These are phyloP conservation scores for Nothophytophthora sp. DNA, from an alignment of 352 stramenopile genomes.

Conservation along the genomic window DNA sequence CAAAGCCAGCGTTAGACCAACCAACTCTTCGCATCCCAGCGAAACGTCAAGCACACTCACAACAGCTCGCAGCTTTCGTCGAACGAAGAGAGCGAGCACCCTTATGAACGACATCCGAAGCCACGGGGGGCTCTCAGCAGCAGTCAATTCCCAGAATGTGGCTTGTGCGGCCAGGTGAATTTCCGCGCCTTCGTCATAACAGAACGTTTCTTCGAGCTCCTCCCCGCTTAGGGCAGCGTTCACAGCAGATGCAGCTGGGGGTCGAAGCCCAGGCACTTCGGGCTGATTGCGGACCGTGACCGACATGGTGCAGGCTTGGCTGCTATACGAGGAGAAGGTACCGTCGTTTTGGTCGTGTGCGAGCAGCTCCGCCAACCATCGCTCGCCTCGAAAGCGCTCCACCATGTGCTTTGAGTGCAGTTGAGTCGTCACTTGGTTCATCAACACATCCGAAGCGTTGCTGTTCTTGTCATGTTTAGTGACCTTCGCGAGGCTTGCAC, in stretches of 20 bases:
- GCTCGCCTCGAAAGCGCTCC: constrained; percentile 45
- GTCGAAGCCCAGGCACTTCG: constrained; percentile 16
- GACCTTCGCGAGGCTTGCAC: constrained; percentile 28
- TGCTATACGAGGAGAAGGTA: constrained; percentile 25
- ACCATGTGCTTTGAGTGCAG: constrained; percentile 27
- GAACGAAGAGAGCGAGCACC: constrained; percentile 39
- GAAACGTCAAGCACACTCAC: constrained; percentile 14
- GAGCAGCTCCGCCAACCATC: constrained; percentile 56
- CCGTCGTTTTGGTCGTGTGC: constrained; percentile 26
- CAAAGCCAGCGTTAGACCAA: too few species aligned
- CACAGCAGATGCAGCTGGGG: constrained; percentile 3
- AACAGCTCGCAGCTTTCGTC: constrained; percentile 29
- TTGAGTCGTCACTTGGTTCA: constrained; percentile 30
- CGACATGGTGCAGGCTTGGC: constrained; percentile 12
- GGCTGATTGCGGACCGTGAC: constrained; percentile 14
- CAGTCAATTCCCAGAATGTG: constrained; percentile 43
- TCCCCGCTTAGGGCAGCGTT: constrained; percentile 11
- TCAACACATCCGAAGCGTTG: constrained; percentile 21
- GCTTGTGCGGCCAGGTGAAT: constrained; percentile 39
- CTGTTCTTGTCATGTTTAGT: constrained; percentile 18
- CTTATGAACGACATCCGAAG: constrained; percentile 31
- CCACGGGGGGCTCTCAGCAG: constrained; percentile 7
- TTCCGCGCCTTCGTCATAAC: constrained; percentile 41
- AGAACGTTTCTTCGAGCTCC: constrained; percentile 48
- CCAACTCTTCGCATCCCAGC: too few species aligned